phyloP scores from a whole-genome alignment of 129 eudicot species.

The Chrysanthemum lavandulifolium region DNA sequence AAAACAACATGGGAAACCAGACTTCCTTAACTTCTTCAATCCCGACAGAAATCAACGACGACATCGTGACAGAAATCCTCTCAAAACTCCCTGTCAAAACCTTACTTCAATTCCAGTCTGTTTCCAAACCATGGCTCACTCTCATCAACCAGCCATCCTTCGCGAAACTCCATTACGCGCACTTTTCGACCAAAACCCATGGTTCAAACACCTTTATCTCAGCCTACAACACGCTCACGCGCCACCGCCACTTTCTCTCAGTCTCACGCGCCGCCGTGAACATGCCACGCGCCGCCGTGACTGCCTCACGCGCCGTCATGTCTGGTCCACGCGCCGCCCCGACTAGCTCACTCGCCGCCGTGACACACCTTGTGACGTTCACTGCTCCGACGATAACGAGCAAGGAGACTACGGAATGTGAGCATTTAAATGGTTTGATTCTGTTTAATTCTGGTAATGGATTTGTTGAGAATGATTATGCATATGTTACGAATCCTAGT shows the following conservation, averaged over 20 bases:
- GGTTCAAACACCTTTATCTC: background rate
- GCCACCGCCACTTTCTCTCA: background rate
- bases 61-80: constrained; percentile 5
- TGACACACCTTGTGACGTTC: constrained; percentile 16
- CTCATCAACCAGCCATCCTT: constrained; percentile 14
- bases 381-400: background rate
- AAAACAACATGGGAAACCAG: too few relatives aligned
- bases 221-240: background rate
- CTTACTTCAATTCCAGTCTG: constrained; percentile 3
- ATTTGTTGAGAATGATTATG: background rate
- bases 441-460: background rate
- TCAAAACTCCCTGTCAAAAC: constrained; percentile 3
- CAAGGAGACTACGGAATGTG: background rate
- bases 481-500: background rate
- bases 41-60: background rate
- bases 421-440: background rate
- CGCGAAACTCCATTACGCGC: constrained; percentile 8
- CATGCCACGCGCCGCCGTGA: too few relatives aligned
- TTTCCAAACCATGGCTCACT: constrained; percentile 7
- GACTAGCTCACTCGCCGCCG: too few relatives aligned
- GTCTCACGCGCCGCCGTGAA: background rate
- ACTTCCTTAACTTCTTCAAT: background rate
- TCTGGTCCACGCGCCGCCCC: too few relatives aligned
- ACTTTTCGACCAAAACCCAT: background rate
- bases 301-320: too few relatives aligned